Conservation (phyloP, 306 rosid species). For the Coriaria nepalensis region DNA sequence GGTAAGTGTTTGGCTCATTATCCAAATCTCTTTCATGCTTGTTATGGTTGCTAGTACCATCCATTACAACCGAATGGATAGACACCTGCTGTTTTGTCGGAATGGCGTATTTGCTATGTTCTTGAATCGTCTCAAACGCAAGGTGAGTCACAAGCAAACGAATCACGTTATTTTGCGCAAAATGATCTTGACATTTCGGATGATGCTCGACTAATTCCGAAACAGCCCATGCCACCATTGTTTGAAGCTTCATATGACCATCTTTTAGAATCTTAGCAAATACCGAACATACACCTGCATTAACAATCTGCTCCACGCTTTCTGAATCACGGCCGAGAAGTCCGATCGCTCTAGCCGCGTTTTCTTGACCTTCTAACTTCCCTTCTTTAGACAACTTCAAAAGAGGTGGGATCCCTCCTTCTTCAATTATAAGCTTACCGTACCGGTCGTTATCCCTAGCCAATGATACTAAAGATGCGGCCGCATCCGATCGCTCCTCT, state of each 20-base stretch:
- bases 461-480: slow-evolving; percentile 52
- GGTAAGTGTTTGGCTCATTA: too few relatives aligned
- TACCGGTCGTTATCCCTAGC: slow-evolving; percentile 54
- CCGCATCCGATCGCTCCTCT: slow-evolving; percentile 61
- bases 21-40: too few relatives aligned
- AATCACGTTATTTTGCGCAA: slow-evolving; percentile 59
- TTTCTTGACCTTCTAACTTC: slow-evolving; percentile 46
- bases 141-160: slow-evolving; percentile 66
- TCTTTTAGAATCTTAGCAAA: slow-evolving; percentile 62
- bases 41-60: slow-evolving; percentile 8
- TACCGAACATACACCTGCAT: slow-evolving; percentile 43
- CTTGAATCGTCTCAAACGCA: slow-evolving; percentile 73
- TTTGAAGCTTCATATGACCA: slow-evolving; percentile 64
- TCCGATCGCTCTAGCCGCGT: slow-evolving; percentile 53
- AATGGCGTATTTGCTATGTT: slow-evolving; percentile 63
- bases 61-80: slow-evolving; percentile 60
- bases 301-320: slow-evolving; percentile 50
- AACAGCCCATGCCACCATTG: slow-evolving; percentile 55
- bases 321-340: slow-evolving; percentile 56
- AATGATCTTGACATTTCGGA: slow-evolving; percentile 67
- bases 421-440: slow-evolving; percentile 59
- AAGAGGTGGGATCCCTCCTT: slow-evolving; percentile 55
- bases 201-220: slow-evolving; percentile 47
- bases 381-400: slow-evolving; percentile 57
- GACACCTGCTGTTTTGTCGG: slow-evolving; percentile 28